A percentile compares a stretch with the other conserved stretches of the same genome.
These are phyloP conservation scores for Fusarium ambrosium DNA, from an alignment of 2,329 filamentous ascomycete species.

Conservation along the genomic window DNA sequence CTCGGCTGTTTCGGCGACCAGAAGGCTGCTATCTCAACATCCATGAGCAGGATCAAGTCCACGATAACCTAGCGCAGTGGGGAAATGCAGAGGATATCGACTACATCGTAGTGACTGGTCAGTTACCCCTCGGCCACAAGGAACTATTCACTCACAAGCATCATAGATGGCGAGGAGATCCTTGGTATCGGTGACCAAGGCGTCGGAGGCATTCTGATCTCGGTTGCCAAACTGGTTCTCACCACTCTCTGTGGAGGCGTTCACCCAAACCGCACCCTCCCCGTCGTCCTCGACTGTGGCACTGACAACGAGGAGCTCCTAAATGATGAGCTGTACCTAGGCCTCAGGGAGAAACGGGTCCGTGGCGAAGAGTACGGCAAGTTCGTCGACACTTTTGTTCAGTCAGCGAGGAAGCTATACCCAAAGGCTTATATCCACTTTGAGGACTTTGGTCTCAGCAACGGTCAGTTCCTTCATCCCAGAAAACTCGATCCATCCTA, in stretches of 20 bases:
- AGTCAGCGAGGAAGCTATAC: conserved; percentile 75
- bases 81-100: conserved; percentile 81
- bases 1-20: conserved; percentile 79
- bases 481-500: not conserved
- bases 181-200: conserved; percentile 92
- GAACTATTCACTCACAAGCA: not conserved
- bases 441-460: conserved; percentile 86
- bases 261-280: conserved; percentile 81
- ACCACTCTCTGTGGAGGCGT: conserved; percentile 90
- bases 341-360: conserved; percentile 75
- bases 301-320: conserved; percentile 84
- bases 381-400: conserved; percentile 82
- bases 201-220: conserved; percentile 86
- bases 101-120: conserved; percentile 88
- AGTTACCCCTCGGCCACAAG: conserved; percentile 35
- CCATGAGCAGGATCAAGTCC: conserved; percentile 73
- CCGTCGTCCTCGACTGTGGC: conserved; percentile 87
- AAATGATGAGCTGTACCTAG: conserved; percentile 83
- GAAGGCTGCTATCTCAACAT: conserved; percentile 88
- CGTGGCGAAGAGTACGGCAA: conserved; percentile 80
- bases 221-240: conserved; percentile 84
- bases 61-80: conserved; percentile 76
- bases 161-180: conserved; percentile 74
- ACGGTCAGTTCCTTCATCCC: conserved; percentile 60
- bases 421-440: conserved; percentile 90